Base-by-base conservation (phyloP, 371 early-diverging fungal species). In the Saksenaea oblongispora region DNA sequence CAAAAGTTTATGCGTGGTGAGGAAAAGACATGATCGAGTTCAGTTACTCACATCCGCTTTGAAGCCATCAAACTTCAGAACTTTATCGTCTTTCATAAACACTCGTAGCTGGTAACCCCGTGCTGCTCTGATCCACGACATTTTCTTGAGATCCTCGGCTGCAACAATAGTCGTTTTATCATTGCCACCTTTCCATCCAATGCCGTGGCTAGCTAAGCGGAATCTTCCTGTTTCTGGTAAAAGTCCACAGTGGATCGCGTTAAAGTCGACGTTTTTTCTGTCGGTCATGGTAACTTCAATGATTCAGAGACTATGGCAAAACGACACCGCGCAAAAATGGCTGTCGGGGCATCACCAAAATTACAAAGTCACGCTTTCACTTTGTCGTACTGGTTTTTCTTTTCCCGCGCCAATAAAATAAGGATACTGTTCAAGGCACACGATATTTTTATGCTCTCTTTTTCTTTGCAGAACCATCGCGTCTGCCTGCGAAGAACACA, bases 41-140 rank as follows among this genome's bases (percentile, higher is more conserved):
- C 28, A 34, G 34, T 7, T 53, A 53, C 68, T 35, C 65, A 93
- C 95, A 44, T 95, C 95, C 58, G 82, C 70, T 28, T 82, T 81
- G 66, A 98, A 95, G 1, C 94, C 94, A 77, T 96, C 97, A 76
- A 98, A 95, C 77, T 90, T 94, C 59, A 85, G 76, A 37, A 91
- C 74, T 2, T 70, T 74, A 17, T 90, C 89, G 65, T 94, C 90
- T 47, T 89, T 90, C 41, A 84, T 72, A 42, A 78, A 70, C 51
- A 98, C 80, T 35, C 94, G 82, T 58, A 98, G 77, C 64, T 94
- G 90, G 68, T 88, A 95, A 26, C 91, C 93, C 63, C 95, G 82
- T 2, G 95, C 93, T 11, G 89, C 95, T 37, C 95, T 87, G 37
- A 84, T 68, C 94, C 94, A 95, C 34, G 79, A 69, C 27, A 89